Conservation (phyloP, 2,329 filamentous ascomycete genomes). For the Decorospora gaudefroyi region DNA sequence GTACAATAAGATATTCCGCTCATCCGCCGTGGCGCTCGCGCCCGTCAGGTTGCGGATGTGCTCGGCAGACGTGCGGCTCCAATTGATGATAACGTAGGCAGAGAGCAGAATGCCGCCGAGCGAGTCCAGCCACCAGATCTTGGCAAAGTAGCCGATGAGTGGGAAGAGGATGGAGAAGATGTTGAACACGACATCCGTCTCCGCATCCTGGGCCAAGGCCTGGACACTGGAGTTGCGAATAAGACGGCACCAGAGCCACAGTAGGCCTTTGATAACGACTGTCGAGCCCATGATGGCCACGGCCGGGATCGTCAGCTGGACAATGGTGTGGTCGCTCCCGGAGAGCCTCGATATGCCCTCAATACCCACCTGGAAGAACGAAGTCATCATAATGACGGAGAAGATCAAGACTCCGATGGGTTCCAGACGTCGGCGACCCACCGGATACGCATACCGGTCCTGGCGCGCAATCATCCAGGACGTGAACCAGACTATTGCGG, state of each 20-base stretch:
- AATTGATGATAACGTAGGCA: conserved; percentile 76
- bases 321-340: conserved; percentile 65
- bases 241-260: conserved; percentile 86
- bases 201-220: conserved; percentile 70
- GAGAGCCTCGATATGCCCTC: conserved; percentile 69
- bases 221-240: conserved; percentile 86
- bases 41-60: conserved; percentile 83
- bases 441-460: conserved; percentile 75
- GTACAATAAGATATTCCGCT: conserved; percentile 84
- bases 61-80: conserved; percentile 71
- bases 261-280: conserved; percentile 77
- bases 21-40: conserved; percentile 76
- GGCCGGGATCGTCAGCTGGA: conserved; percentile 73
- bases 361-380: conserved; percentile 76
- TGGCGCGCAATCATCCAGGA: conserved; percentile 73
- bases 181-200: conserved; percentile 87
- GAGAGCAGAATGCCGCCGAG: conserved; percentile 79
- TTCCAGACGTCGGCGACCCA: conserved; percentile 76
- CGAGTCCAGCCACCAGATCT: conserved; percentile 82
- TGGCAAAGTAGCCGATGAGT: conserved; percentile 74
- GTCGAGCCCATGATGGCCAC: conserved; percentile 81
- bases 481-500: conserved; percentile 79
- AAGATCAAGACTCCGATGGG: conserved; percentile 80
- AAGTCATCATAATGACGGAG: conserved; percentile 83
- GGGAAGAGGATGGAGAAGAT: conserved; percentile 87